Conservation (phyloP, 768 basidiomycete genomes). For the Amanita fuliginea region DNA sequence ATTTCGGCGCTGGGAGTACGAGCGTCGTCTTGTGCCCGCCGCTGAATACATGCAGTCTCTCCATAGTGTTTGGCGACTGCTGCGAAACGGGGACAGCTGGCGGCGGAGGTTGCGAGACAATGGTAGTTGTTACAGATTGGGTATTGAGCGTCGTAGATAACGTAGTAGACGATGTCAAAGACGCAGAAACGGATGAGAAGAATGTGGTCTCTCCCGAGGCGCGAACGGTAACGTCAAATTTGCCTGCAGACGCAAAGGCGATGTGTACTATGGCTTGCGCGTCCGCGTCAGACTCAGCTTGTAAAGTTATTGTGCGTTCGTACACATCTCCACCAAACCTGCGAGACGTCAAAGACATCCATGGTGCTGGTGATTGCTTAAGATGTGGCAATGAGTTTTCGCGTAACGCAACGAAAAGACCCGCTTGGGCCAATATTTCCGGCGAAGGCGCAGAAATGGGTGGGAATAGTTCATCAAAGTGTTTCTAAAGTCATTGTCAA, state of each 20-base stretch:
- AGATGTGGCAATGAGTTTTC: slow-evolving; percentile 25
- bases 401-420: slow-evolving; percentile 62
- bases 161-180: slow-evolving; percentile 40
- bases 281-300: slow-evolving; percentile 37
- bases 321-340: slow-evolving; percentile 71
- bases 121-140: slow-evolving; percentile 44
- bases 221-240: slow-evolving; percentile 44
- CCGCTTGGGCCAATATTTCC: slow-evolving; percentile 66
- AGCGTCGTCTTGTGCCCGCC: slow-evolving; percentile 55
- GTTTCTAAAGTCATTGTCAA: slow-evolving; percentile 45
- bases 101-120: slow-evolving; percentile 61
- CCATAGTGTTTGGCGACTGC: slow-evolving; percentile 41
- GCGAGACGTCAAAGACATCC: slow-evolving; percentile 59
- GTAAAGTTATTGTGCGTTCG: slow-evolving; percentile 51
- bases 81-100: slow-evolving; percentile 41
- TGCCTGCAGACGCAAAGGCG: slow-evolving; percentile 24
- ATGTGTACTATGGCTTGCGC: slow-evolving; percentile 31
- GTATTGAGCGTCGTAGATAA: slow-evolving; percentile 44
- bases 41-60: slow-evolving; percentile 68
- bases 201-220: slow-evolving; percentile 16
- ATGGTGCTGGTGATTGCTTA: slow-evolving; percentile 52
- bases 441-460: slow-evolving; percentile 44
- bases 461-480: slow-evolving; percentile 75
- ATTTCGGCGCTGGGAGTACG: slow-evolving; percentile 56
- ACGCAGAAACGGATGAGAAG: slow-evolving; percentile 45